Base-by-base conservation (phyloP, 192 early-diverging fungal genomes). In the Linnemannia schmuckeri region DNA sequence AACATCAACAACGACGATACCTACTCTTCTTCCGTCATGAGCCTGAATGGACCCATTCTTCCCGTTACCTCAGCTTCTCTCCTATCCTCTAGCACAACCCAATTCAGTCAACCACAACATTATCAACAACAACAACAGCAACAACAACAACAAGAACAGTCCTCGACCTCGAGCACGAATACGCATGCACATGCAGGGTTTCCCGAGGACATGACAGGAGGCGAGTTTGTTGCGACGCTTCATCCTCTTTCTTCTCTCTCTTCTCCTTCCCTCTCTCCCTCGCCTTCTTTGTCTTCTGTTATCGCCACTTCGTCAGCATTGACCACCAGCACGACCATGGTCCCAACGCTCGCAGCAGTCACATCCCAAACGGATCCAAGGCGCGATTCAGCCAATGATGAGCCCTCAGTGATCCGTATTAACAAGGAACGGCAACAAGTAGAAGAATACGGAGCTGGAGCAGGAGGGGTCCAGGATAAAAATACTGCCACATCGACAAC, bases 281-380 rank as follows among this genome's bases (percentile, higher is more conserved):
- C 61, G 2, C 61, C 30, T 52, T 22, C n/a, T 30, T 63, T 30
- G 33, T 33, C 27, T 33, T 15, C 61, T 66, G 61, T 33, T 66
- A 66, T 33, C 61, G 61, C 61, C 61, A 33, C 27, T 3, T 33
- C 61, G 27, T 30, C 61, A 66, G 61, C 61, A 66, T 66, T 66
- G 61, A 66, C 61, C 61, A 66, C 61, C 61, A 33, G 27, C 61
- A 66, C 9, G 61, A 66, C 61, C 30, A 66, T 66, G 61, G 61
- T 12, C 30, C 61, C 61, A 66, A 27, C 61, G 27, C 61, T 13
- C 27, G 61, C 61, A 66, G 61, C 61, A 66, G 61, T 66, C 61
- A 66, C 61, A 33, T 12, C 61, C 61, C n/a, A 2, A 66, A 15
- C 12, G 61, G 61, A 66, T 3, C 61, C 61, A 33, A 66, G 30